Conservation (phyloP, 73 alveolate genomes). For the Blepharisma stoltei region DNA sequence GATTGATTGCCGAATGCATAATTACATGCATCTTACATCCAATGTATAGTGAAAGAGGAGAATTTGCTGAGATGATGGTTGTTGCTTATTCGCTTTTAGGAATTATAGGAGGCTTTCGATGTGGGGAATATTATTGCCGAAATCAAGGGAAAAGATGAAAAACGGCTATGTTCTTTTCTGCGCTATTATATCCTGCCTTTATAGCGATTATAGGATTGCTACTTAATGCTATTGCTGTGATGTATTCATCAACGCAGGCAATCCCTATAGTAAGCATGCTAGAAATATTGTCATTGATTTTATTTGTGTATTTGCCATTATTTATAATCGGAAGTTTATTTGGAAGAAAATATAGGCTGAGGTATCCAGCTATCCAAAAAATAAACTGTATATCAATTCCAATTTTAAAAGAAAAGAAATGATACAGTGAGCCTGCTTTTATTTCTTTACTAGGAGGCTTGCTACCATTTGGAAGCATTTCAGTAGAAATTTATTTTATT, state of each 20-base stretch:
- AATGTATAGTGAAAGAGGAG: conserved; percentile 8
- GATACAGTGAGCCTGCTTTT: background rate
- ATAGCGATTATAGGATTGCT: background rate
- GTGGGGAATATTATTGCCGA: background rate
- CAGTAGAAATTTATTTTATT: conserved; percentile 22
- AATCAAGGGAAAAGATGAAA: background rate
- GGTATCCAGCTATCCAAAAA: background rate
- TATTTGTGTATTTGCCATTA: background rate
- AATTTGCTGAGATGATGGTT: background rate
- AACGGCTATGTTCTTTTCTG: conserved; percentile 2
- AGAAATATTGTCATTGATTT: background rate
- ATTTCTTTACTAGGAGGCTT: background rate
- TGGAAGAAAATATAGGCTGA: background rate
- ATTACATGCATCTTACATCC: background rate
- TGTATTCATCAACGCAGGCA: background rate
- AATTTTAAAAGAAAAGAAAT: conserved; percentile 6
- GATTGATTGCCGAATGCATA: background rate
- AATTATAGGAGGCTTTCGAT: background rate
- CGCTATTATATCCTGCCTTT: background rate
- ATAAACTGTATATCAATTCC: background rate
- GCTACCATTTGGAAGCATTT: conserved; percentile 11
- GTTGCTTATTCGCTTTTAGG: conserved; percentile 1
- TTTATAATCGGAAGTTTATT: background rate
- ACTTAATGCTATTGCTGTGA: background rate
- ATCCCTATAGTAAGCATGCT: background rate